A percentile compares a stretch with the other conserved stretches of the same genome.
Evolutionary conservation across 345 rosid species (phyloP).

Genomic region (Syzygium oleosum): DNA sequence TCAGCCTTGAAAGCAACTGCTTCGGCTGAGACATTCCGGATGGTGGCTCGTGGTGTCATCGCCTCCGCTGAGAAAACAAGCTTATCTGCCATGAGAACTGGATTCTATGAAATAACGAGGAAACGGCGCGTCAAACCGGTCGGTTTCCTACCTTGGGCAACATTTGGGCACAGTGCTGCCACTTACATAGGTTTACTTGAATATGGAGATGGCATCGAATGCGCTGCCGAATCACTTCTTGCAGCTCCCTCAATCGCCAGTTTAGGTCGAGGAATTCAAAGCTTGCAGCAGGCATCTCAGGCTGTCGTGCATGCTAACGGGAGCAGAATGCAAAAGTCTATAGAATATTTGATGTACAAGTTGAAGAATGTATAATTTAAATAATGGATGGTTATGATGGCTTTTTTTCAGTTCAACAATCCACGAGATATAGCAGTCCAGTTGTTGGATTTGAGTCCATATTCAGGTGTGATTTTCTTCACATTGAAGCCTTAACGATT

Average conservation of each 20-base stretch:
- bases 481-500: background rate
- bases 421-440: background rate
- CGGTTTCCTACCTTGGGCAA: conserved; percentile 65
- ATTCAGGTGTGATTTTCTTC: background rate
- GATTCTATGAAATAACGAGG: conserved; percentile 94
- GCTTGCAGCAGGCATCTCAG: conserved; percentile 62
- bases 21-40: conserved; percentile 80
- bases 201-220: conserved; percentile 87
- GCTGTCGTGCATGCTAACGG: conserved; percentile 46
- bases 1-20: conserved; percentile 52
- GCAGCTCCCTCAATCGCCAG: conserved; percentile 86
- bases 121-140: conserved; percentile 50
- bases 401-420: background rate
- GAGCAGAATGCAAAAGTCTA: conserved; percentile 60
- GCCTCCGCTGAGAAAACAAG: conserved; percentile 94
- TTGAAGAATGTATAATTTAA: conserved; percentile 48
- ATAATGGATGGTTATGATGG: conserved; percentile 5
- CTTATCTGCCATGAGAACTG: conserved; percentile 86
- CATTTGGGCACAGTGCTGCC: conserved; percentile 74
- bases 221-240: conserved; percentile 77
- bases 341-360: conserved; percentile 62
- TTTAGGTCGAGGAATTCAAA: conserved; percentile 86
- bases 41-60: conserved; percentile 59
- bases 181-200: conserved; percentile 63
- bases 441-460: background rate